Base-by-base conservation (phyloP, 2,329 filamentous ascomycete genomes). In the Lomentospora prolificans region DNA sequence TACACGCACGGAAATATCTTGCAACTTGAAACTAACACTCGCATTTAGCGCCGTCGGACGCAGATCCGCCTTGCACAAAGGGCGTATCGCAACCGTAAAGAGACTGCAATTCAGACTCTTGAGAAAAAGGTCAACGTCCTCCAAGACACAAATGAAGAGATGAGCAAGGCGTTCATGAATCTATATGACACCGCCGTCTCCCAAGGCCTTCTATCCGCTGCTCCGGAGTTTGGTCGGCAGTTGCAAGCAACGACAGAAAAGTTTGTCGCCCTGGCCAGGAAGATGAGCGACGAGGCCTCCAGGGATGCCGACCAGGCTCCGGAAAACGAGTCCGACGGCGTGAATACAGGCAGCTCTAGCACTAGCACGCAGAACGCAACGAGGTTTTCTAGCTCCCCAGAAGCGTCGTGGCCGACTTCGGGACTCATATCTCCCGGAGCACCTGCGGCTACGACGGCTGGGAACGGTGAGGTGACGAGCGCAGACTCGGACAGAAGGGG, bases 61-160 rank as follows among this genome's bases (percentile, higher is more conserved):
- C 90, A 96, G 66, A 94, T 96, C 60, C 84, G 90, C 24, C 79
- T 92, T 55, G 90, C 90, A 2, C 90, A 95, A 67, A 77, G 90
- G 61, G 89, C 89, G 1, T 95, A 95, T 65, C 82, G 90, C 14
- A 82, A 87, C 64, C 84, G 90, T 53, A 95, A 95, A 69, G 90
- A 95, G 65, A 85, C 80, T 22, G 87, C 87, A 4, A 92, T 95
- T 56, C 79, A 82, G 27, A 82, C 81, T 1, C 75, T 95, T 9
- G 85, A 90, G 65, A 78, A 81, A 55, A 79, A 85, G 58, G 87
- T 92, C 25, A 74, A 83, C 55, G 77, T 81, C 24, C 78, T 95
- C n/a, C 80, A 85, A 57, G 75, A 77, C 12, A 81, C 79, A 22
- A 86, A 91, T 58, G 79, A 87, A 56, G 80, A 86, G 62, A 89